A percentile compares a stretch with the other conserved stretches of the same genome.
Conservation (phyloP, 78 protist genomes). For the Goniomonas avonlea region DNA sequence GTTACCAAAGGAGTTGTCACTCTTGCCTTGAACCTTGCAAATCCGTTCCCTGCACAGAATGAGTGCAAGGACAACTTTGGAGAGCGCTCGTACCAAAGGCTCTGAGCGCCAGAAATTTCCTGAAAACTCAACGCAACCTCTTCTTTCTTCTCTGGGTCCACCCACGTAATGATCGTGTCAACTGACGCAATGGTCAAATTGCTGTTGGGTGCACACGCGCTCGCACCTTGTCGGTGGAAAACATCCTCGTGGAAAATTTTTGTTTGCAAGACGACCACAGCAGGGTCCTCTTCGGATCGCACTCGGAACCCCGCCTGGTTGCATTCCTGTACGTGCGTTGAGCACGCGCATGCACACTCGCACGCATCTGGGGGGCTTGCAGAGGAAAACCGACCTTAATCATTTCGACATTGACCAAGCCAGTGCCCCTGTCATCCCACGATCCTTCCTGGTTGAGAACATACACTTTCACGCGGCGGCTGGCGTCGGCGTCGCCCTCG, state of each 20-base stretch:
- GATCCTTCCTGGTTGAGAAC: slow-evolving; percentile 2
- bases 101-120: slow-evolving; percentile 3
- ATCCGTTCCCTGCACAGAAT: too few relatives aligned
- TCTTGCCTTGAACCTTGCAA: slow-evolving; percentile 15
- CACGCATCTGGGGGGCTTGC: too few relatives aligned
- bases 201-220: background rate
- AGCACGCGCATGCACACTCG: background rate
- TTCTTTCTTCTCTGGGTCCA: slow-evolving; percentile 52
- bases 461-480: slow-evolving; percentile 21
- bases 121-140: slow-evolving; percentile 65
- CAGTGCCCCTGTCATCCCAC: slow-evolving; percentile 42
- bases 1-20: too few relatives aligned
- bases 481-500: too few relatives aligned
- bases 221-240: slow-evolving; percentile 40
- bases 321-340: background rate
- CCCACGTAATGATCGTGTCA: slow-evolving; percentile 70
- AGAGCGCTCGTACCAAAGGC: too few relatives aligned
- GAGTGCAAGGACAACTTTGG: too few relatives aligned
- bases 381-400: background rate
- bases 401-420: background rate
- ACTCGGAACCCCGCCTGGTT: background rate
- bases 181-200: background rate
- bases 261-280: background rate
- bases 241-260: slow-evolving; percentile 19
- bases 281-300: background rate